Evolutionary conservation across 768 basidiomycete genomes (phyloP).

Genomic region (Xerocomus potaroensis): DNA sequence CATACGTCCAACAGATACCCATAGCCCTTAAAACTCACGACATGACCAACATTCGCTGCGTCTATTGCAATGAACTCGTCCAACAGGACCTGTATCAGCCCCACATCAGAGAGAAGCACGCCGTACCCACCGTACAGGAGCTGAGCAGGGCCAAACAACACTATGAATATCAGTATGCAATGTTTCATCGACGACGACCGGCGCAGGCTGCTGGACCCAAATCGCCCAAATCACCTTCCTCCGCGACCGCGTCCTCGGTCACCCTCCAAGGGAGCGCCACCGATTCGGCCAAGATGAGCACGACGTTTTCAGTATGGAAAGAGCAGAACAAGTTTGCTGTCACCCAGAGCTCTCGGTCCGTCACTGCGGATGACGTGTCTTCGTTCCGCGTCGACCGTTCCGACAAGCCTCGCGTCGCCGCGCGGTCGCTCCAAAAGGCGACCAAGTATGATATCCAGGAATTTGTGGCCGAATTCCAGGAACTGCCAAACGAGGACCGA

Average conservation of each 20-base stretch:
- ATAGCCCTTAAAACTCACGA: not conserved
- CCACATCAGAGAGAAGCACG: slow-evolving; percentile 14
- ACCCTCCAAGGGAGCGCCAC: not conserved
- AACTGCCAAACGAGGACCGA: slow-evolving; percentile 10
- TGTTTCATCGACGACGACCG: not conserved
- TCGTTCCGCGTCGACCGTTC: slow-evolving; percentile 22
- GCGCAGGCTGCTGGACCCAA: not conserved
- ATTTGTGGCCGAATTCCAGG: slow-evolving; percentile 15
- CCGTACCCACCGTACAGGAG: slow-evolving; percentile 8
- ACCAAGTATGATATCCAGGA: slow-evolving; percentile 20
- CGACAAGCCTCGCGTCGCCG: slow-evolving; percentile 20
- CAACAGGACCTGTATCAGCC: slow-evolving; percentile 3
- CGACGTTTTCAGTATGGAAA: slow-evolving; percentile 22
- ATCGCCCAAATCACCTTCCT: no score
- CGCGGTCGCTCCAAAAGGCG: slow-evolving; percentile 16
- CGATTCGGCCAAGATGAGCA: slow-evolving; percentile 4
- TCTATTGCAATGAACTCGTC: slow-evolving; percentile 10
- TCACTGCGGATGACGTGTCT: slow-evolving; percentile 23
- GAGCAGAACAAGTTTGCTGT: slow-evolving; percentile 3
- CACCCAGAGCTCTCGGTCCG: slow-evolving; percentile 4
- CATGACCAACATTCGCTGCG: slow-evolving; percentile 12
- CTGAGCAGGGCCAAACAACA: slow-evolving; percentile 2
- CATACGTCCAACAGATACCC: slow-evolving; percentile 1
- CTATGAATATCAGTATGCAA: not conserved
- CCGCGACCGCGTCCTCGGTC: slow-evolving; percentile 1